Evolutionary conservation across 257 asterid genomes (phyloP), one percentile per base, ranked within the genome.

Genomic region (Rauvolfia tetraphylla): DNA sequence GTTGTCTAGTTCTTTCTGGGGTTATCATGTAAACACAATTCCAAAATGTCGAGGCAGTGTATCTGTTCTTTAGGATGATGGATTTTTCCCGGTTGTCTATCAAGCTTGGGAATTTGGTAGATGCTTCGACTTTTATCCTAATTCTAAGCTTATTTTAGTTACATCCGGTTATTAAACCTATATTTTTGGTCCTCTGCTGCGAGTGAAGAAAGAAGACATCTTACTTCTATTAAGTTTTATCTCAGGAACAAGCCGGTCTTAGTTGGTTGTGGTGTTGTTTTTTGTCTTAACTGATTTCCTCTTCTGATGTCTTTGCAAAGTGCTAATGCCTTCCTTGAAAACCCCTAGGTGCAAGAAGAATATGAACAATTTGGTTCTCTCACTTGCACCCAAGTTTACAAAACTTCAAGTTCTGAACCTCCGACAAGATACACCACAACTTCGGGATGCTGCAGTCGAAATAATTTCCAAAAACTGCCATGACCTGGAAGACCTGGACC

Each of bases 341-440:
- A 12, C 79, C 29, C 27, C 33, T 83, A 95, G 99, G 98, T 95
- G 99, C 90, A 90, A 91, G 90, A 93, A 86, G 85, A 93, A 86
- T 84, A 90, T 91, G 98, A 95, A 95, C 71, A 85, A 77, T 76
- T 85, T 95, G 76, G 92, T 89, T 51, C 88, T 95, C 15, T 85
- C 95, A 46, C 83, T 93, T 39, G 89, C 86, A 22, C 97, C 96
- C 57, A 89, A 91, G 80, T 87, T 95, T 85, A 85, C 96, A 7
- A 93, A 90, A 70, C 90, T 95, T 76, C 91, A 89, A 78, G 86
- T 81, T 74, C 88, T 95, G 34, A 78, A 84, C 62, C 80, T 95
- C 70, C 88, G 99, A 79, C 99, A 93, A 84, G 96, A 89, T 66
- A 79, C 78, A 34, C 97, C 98, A 1, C 99, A 95, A 57, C 98